Base-by-base conservation (phyloP, 768 basidiomycete genomes). In the Myochromella boudieri region DNA sequence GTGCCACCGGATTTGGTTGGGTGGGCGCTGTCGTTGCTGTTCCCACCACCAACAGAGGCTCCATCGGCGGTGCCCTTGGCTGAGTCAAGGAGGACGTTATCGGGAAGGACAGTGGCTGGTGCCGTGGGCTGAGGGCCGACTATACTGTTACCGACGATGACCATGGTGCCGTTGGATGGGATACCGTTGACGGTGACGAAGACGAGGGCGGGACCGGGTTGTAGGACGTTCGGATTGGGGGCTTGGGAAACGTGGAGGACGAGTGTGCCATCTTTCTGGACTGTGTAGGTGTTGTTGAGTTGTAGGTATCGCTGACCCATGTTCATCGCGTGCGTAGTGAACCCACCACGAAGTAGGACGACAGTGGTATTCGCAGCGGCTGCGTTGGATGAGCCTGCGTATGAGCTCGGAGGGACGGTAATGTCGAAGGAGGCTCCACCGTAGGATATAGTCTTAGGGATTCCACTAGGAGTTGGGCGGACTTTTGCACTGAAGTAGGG, bases 121-220 rank as follows among this genome's bases (percentile, higher is more conserved):
- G 62, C 51, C 0, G 70, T 77, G 1, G 86, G 75, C 62, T 97
- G 95, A 1, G 65, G 66, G 39, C 82, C 90, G n/a, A 95, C 74
- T 44, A 80, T 63, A 1, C 95, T 94, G 46, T 72, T 84, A 3
- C 95, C 95, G 20, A 93, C 75, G 46, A 82, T 89, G 44, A 95
- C 76, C 64, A 77, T 78, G 9, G 81, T 78, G 2, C 87, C 94
- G 49, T 84, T 85, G 42, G 83, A 85, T 2, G 94, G 95, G 10
- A 97, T 80, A 31, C 91, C 93, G 52, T 85, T 75, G 51, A 97
- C 78, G 27, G 82, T 86, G 48, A 95, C 87, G 59, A 82, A 97
- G 50, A 95, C 49, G 53, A 94, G 71, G 0, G 80, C 87, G 6
- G 95, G 94, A 4, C 95, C 95, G 4, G 95, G 95, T 57, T 87